Conservation (phyloP, 1,284 basidiomycete species). For the Ganoderma resinaceum region DNA sequence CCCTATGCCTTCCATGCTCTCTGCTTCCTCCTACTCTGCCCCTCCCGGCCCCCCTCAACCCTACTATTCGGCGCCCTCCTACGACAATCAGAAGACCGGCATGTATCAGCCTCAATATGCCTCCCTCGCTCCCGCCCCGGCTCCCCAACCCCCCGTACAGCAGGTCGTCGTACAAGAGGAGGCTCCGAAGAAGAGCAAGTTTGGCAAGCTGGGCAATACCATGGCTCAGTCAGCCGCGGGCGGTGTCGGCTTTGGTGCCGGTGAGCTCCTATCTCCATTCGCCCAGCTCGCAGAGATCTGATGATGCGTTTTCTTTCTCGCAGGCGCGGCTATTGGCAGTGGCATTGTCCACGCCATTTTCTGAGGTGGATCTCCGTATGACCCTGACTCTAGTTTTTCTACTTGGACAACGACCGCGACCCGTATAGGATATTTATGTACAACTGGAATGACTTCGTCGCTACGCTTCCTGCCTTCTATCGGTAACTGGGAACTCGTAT, state of each 20-base stretch:
- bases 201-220: constrained; percentile 63
- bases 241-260: constrained; percentile 75
- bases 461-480: neutral
- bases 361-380: constrained; percentile 30
- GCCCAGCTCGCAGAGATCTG: neutral
- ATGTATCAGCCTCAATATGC: constrained; percentile 48
- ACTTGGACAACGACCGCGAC: neutral
- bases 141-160: constrained; percentile 13
- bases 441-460: neutral
- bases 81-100: constrained; percentile 39
- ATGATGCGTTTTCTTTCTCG: constrained; percentile 24
- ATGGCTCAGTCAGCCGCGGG: constrained; percentile 74
- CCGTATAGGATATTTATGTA: neutral
- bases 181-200: constrained; percentile 65
- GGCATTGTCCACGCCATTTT: constrained; percentile 51
- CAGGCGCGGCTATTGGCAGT: constrained; percentile 49
- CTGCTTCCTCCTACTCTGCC: constrained; percentile 17
- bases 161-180: constrained; percentile 35
- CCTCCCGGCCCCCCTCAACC: constrained; percentile 26
- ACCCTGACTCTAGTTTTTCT: neutral
- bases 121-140: constrained; percentile 42
- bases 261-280: constrained; percentile 35
- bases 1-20: constrained; percentile 28
- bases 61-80: constrained; percentile 15
- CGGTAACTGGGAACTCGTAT: neutral